Evolutionary conservation across 2,329 filamentous ascomycete species (phyloP), one percentile per base, ranked within the genome.

Genomic region (Lasiodiplodia citricola): DNA sequence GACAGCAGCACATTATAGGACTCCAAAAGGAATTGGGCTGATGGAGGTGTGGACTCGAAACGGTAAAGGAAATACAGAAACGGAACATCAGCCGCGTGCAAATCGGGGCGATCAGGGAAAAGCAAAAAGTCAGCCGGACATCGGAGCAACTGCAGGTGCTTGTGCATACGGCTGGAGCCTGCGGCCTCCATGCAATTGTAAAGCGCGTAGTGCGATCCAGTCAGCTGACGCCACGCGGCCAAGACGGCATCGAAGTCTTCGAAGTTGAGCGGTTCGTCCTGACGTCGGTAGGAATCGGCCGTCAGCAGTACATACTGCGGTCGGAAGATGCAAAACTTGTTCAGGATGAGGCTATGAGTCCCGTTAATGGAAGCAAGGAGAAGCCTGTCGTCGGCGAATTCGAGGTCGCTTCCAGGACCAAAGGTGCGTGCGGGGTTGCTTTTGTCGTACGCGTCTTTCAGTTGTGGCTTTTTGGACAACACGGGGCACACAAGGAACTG

Each of bases 301-400:
- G 85, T 85, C 67, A 86, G 74, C 18, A 86, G 76, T 16, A 86
- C 75, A 3, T 83, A 75, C 70, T 86, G 84, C 3, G 84, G 84
- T 10, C 81, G 73, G 68, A 83, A 83, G 16, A 83, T 81, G 68
- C 80, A 82, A 71, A 85, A 87, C 67, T 84, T 82, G 74, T 87
- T 87, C 68, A 83, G 74, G 1, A 80, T 77, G 8, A 87, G 75
- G 21, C 82, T 73, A 68, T 87, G 84, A 0, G 83, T 82, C 13
- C 25, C 66, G 21, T 80, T 81, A 16, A 85, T 71, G 16, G 75
- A 73, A 0, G 74, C 74, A 14, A 87, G 72, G 18, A 83, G 80
- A 54, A 83, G 80, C n/a, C 80, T 80, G 0, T 78, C 73, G 56
- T 83, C 78, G 55, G 78, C 78, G 67, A 82, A 82, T 69, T 82